Evolutionary conservation across 805 yeast species (phyloP), one percentile per base, ranked within the genome.

Genomic region (Blastobotrys muscicola): DNA sequence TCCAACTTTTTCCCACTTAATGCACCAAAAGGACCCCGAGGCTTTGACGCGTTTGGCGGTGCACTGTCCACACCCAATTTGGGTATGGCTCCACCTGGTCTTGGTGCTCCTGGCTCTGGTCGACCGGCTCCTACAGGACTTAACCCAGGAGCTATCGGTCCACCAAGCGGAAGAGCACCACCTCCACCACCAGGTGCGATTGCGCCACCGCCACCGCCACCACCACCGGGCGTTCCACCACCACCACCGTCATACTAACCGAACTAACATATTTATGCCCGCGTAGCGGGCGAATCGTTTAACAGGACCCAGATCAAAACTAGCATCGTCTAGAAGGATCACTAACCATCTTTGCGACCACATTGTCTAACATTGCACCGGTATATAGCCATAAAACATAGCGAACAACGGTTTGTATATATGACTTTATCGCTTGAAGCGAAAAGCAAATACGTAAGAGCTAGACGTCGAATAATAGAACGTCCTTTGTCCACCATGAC

Each of bases 131-230:
- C 52, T 8, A 36, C 39, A 5, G 38, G 39, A 26, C 35, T 39
- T 2, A 31, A 31, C 11, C 49, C 53, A 8, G 45, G 52, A 9
- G 39, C 49, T 8, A 37, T 36, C 26, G 26, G 26, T 20, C 26
- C 53, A 9, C 49, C 53, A 6, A 45, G 41, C 7, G 33, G 29
- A 3, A 29, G 29, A n/a, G 29, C 37, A 33, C 59, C 54, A 10
- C 50, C 54, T n/a, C 48, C 51, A 33, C 49, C 52, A 26, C 52
- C 55, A 13, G 43, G 51, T 4, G 46, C 54, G 12, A 46, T 55
- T 37, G 46, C 52, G 10, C 36, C 36, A 15, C 36, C 12, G 36
- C 36, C 36, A 33, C 36, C 36, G 6, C 36, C 12, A 33, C 36
- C 36, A 12, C 36, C 36, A 33, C 36, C 36, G 11, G 36, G 33